phyloP scores from a whole-genome alignment of 306 rosid genomes.

The Arachis hypogaea region DNA sequence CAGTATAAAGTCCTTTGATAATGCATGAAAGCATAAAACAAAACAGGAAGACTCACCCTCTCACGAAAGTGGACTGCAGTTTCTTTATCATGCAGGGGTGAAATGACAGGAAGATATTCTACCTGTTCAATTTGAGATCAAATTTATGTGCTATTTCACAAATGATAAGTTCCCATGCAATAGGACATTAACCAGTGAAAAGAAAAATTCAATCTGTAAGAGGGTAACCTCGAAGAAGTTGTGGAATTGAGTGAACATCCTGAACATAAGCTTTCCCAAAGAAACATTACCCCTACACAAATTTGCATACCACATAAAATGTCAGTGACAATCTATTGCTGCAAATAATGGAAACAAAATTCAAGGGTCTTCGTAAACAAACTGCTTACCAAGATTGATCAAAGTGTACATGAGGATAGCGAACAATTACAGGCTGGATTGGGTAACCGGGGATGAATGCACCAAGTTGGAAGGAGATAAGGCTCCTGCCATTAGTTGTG shows the following conservation, averaged over 20 bases:
- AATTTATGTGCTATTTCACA: conserved; percentile 26
- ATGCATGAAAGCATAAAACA: conserved; percentile 17
- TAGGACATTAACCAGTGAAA: conserved; percentile 7
- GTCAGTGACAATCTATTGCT: conserved; percentile 28
- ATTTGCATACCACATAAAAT: conserved; percentile 31
- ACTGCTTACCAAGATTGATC: conserved; percentile 91
- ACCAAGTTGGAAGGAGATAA: conserved; percentile 95
- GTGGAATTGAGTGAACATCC: conserved; percentile 98
- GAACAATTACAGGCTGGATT: conserved; percentile 86
- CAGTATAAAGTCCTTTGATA: background rate
- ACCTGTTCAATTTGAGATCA: conserved; percentile 63
- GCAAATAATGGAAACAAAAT: conserved; percentile 38
- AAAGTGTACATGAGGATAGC: conserved; percentile 96
- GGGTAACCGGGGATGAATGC: conserved; percentile 88
- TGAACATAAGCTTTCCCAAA: conserved; percentile 78
- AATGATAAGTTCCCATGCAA: conserved; percentile 29
- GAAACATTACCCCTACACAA: conserved; percentile 81
- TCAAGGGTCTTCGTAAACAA: conserved; percentile 32
- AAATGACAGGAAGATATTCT: conserved; percentile 90
- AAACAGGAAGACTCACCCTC: conserved; percentile 65
- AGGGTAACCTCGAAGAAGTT: conserved; percentile 83
- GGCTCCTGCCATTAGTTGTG: conserved; percentile 85
- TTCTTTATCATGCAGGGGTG: conserved; percentile 73
- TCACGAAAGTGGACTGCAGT: conserved; percentile 67
- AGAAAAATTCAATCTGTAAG: conserved; percentile 24